A percentile compares a stretch with the other conserved stretches of the same genome.
Conservation (phyloP, 2,329 filamentous ascomycete genomes). For the Aspergillus sp. region DNA sequence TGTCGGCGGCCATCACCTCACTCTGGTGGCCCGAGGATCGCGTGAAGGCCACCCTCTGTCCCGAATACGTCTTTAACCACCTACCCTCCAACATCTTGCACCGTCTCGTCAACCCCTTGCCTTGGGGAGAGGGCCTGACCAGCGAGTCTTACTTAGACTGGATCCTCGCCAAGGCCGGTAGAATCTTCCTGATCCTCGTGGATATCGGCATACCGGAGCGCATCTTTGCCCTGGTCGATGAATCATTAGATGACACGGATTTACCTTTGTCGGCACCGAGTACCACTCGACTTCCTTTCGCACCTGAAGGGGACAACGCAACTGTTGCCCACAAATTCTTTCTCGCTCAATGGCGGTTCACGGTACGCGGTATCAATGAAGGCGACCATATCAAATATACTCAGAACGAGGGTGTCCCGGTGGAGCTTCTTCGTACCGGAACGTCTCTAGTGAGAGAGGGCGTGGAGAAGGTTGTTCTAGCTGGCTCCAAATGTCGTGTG, state of each 20-base stretch:
- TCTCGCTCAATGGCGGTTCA: slow-evolving; percentile 60
- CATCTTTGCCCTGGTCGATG: slow-evolving; percentile 63
- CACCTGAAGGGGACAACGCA: slow-evolving; percentile 47
- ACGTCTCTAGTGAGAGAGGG: slow-evolving; percentile 38
- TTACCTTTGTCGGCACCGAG: slow-evolving; percentile 58
- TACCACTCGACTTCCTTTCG: slow-evolving; percentile 56
- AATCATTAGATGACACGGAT: slow-evolving; percentile 63
- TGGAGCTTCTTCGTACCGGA: slow-evolving; percentile 54
- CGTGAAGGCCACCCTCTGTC: slow-evolving; percentile 45
- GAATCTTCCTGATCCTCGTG: slow-evolving; percentile 61
- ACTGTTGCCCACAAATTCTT: slow-evolving; percentile 59
- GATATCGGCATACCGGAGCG: slow-evolving; percentile 64
- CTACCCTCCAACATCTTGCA: slow-evolving; percentile 39
- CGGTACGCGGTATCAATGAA: slow-evolving; percentile 57
- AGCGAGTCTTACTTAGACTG: slow-evolving; percentile 62
- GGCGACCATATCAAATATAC: slow-evolving; percentile 61
- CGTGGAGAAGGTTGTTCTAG: slow-evolving; percentile 45
- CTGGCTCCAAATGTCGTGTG: slow-evolving; percentile 37
- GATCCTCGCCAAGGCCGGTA: slow-evolving; percentile 60
- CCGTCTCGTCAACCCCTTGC: slow-evolving; percentile 39
- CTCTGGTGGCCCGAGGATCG: slow-evolving; percentile 51
- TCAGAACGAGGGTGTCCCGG: slow-evolving; percentile 60
- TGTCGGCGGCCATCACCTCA: slow-evolving; percentile 35
- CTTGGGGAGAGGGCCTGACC: slow-evolving; percentile 49
- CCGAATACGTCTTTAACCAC: slow-evolving; percentile 42